Conservation (phyloP, 169 alveolate species). For the Eimeria brunetti region DNA sequence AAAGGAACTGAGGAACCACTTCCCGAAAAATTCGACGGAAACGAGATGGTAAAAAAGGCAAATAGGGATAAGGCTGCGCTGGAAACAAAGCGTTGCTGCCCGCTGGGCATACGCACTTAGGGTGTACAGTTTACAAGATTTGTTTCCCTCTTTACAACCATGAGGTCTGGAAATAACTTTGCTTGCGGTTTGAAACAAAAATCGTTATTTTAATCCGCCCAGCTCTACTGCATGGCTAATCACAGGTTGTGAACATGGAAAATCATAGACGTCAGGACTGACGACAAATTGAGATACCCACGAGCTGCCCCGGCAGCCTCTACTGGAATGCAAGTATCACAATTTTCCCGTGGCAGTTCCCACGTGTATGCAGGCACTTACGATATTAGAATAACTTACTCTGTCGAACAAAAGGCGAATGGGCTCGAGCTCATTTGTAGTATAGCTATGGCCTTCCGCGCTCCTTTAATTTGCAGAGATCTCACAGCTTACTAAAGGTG, state of each 20-base stretch:
- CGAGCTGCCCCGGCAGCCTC: background rate
- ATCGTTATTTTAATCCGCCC: too few species aligned
- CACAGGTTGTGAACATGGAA: background rate
- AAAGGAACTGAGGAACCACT: too few species aligned
- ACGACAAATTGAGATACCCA: background rate
- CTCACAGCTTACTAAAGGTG: background rate
- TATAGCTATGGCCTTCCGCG: background rate
- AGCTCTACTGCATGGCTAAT: background rate
- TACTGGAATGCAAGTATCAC: background rate
- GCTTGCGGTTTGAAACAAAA: too few species aligned
- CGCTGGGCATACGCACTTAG: too few species aligned
- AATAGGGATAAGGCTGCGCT: too few species aligned
- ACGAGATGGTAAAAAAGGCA: too few species aligned
- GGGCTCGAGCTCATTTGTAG: background rate
- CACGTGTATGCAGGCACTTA: background rate
- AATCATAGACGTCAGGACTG: too few species aligned
- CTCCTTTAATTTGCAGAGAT: background rate
- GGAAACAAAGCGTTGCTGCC: too few species aligned
- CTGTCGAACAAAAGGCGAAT: background rate
- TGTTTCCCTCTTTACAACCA: too few species aligned
- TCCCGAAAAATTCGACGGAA: too few species aligned
- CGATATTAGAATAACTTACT: background rate
- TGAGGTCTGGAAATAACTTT: too few species aligned
- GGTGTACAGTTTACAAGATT: too few species aligned
- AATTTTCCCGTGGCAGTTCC: background rate